Evolutionary conservation across 495 filamentous ascomycete species (phyloP).

Genomic region (Daldinia concentrica): DNA sequence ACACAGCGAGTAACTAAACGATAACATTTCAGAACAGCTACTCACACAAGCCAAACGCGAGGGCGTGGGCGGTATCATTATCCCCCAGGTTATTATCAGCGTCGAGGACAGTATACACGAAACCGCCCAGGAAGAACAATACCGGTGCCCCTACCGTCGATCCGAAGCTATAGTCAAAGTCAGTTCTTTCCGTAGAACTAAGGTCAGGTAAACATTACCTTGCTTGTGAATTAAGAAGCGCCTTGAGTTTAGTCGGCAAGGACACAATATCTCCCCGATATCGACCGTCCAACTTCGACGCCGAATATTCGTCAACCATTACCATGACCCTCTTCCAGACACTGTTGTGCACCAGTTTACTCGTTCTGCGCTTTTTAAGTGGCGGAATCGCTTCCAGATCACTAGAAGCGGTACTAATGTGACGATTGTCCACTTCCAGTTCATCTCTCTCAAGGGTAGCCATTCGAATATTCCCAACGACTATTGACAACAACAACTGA

Average conservation of each 20-base stretch:
- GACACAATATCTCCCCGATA: constrained; percentile 22
- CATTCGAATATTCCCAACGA: constrained; percentile 51
- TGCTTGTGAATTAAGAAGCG: constrained; percentile 43
- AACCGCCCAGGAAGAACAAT: constrained; percentile 58
- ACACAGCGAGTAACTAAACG: background rate
- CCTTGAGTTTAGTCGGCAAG: constrained; percentile 43
- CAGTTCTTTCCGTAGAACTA: background rate
- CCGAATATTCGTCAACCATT: constrained; percentile 43
- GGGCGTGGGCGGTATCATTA: constrained; percentile 52
- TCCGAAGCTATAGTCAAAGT: constrained; percentile 50
- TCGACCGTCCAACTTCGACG: background rate
- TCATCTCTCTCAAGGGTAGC: constrained; percentile 39
- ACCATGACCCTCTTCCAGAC: constrained; percentile 43
- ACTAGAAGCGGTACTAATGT: constrained; percentile 12
- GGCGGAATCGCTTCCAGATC: constrained; percentile 21
- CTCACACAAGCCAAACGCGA: constrained; percentile 61
- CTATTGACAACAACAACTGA: constrained; percentile 44
- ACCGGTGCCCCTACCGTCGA: constrained; percentile 58
- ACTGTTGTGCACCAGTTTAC: constrained; percentile 41
- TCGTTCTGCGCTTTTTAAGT: background rate
- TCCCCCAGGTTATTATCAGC: constrained; percentile 49
- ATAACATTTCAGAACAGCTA: constrained; percentile 28
- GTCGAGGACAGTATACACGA: constrained; percentile 54
- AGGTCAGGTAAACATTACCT: constrained; percentile 26
- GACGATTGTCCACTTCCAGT: background rate